Evolutionary conservation across 352 stramenopile species (phyloP), one percentile per base, ranked within the genome.

Genomic region (Phytophthora macrochlamydospora): DNA sequence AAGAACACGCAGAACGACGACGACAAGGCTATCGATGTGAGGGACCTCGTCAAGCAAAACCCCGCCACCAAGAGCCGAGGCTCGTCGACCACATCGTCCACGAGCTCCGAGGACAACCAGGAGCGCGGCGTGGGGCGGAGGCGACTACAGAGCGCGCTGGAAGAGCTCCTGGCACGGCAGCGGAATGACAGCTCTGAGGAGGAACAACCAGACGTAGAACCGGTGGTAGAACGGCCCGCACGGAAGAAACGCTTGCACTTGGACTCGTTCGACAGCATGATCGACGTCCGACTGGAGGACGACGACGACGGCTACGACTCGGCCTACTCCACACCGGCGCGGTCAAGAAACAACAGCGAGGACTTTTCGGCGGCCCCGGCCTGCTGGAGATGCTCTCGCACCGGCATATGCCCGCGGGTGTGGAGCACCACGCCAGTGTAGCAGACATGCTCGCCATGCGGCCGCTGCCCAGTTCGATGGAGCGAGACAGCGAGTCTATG

Each of bases 1-100:
- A 68, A 83, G 53, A 62, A 62, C 2, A 65, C 53, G 14, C 73
- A 83, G 29, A 72, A 71, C 7, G 80, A 81, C 57, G 63, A 84
- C 57, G 63, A 84, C 55, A 89, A 90, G 57, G 58, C 83, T 29
- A 81, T 90, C 56, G 85, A 83, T 60, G 81, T 90, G 8, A 68
- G 73, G n/a, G 78, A 85, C 31, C 60, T 90, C 2, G 65, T 89
- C 30, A 63, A 65, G 14, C 50, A 69, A n/a, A 81, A 79, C 40
- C 51, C 58, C 12, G 46, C 61, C 32, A 33, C 69, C 30, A n/a
- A 28, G 60, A 45, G 60, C 53, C 61, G 56, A 5, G 56, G 33
- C 6, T 71, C 69, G 6, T 71, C 61, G 3, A 43, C 56, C 12
- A 78, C 69, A 60, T 84, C 70, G 48, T 76, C 55, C 35, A 77